Conservation (phyloP, 768 basidiomycete genomes). For the Antrodiella citrinella region DNA sequence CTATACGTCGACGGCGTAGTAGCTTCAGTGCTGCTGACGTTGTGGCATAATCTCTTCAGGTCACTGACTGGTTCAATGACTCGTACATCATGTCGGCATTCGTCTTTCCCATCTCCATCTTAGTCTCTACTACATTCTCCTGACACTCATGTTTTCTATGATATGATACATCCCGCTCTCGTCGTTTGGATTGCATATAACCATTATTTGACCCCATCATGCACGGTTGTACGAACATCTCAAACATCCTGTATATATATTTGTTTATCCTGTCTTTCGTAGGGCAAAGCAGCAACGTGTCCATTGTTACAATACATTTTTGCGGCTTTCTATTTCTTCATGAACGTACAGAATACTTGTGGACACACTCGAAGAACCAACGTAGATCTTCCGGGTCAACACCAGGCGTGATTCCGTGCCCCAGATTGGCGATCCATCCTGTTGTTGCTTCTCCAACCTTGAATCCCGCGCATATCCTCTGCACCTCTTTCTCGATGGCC, state of each 20-base stretch:
- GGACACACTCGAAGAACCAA: conserved; percentile 88
- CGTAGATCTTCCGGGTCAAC: conserved; percentile 90
- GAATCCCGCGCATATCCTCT: conserved; percentile 78
- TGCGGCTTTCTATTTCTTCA: no score
- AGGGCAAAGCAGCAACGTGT: no score
- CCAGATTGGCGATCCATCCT: conserved; percentile 96
- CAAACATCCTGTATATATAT: not conserved
- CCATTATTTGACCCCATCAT: not conserved
- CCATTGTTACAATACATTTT: no score
- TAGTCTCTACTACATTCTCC: not conserved
- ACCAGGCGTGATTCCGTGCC: conserved; percentile 94
- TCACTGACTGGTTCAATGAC: not conserved
- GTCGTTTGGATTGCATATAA: not conserved
- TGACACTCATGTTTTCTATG: not conserved
- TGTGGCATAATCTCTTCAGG: conserved; percentile 40
- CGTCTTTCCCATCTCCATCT: not conserved
- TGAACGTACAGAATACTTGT: conserved; percentile 49
- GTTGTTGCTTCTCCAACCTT: conserved; percentile 39
- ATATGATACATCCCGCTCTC: not conserved
- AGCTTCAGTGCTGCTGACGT: conserved; percentile 87
- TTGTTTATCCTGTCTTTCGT: not conserved
- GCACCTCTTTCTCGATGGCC: conserved; percentile 81
- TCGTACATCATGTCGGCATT: conserved; percentile 2
- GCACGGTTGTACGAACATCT: not conserved
- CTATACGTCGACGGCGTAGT: conserved; percentile 67